Percentiles rank a stretch among this genome's conserved stretches.
Conservation (phyloP, 2,329 filamentous ascomycete genomes). For the Tolypocladium pustulatum region DNA sequence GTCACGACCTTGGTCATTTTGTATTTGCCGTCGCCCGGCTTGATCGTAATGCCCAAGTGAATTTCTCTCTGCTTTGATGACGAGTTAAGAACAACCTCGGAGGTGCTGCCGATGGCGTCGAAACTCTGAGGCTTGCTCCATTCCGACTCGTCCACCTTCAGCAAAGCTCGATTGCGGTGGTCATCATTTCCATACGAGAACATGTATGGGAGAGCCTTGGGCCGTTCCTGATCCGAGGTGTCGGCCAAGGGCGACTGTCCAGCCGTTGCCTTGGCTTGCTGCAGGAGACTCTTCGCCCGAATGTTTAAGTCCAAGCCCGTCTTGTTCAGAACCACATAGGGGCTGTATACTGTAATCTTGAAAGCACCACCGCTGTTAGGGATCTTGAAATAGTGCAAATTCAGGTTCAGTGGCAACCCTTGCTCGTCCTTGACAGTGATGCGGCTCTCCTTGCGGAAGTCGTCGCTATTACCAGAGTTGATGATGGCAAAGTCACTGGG, state of each 20-base stretch:
- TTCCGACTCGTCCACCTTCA: constrained; percentile 79
- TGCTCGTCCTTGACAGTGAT: constrained; percentile 78
- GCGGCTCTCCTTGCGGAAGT: constrained; percentile 75
- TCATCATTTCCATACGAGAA: constrained; percentile 88
- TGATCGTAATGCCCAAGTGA: constrained; percentile 79
- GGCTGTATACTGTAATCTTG: constrained; percentile 88
- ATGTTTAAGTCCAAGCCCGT: constrained; percentile 84
- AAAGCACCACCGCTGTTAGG: constrained; percentile 92
- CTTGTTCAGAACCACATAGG: constrained; percentile 91
- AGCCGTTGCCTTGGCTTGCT: constrained; percentile 72
- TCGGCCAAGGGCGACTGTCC: constrained; percentile 57
- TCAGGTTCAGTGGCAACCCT: constrained; percentile 68
- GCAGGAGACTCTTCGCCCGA: constrained; percentile 79
- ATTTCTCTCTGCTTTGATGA: constrained; percentile 65
- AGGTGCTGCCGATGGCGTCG: constrained; percentile 88
- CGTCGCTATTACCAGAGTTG: constrained; percentile 77
- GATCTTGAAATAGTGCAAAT: constrained; percentile 81
- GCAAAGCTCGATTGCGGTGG: constrained; percentile 76
- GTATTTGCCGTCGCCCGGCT: constrained; percentile 92
- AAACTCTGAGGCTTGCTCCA: constrained; percentile 99
- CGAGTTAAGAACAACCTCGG: constrained; percentile 76
- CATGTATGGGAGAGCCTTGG: constrained; percentile 85
- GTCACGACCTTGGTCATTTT: constrained; percentile 95
- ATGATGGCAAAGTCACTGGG: constrained; percentile 96
- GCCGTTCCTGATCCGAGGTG: constrained; percentile 39